Conservation (phyloP, 1,139 yeast genomes). For the Scheffersomyces segobiensis region DNA sequence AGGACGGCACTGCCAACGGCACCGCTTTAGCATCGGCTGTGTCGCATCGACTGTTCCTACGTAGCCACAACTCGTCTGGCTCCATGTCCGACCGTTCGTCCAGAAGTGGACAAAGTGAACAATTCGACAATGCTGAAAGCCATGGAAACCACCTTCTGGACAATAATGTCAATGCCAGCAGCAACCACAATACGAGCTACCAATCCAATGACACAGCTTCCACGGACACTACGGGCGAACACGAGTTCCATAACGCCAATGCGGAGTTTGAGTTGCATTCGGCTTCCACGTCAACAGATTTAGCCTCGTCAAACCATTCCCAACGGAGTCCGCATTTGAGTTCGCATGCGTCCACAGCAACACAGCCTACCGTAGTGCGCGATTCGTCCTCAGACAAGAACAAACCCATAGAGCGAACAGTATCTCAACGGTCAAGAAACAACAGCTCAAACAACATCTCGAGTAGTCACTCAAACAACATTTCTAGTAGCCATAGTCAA, state of each 20-base stretch:
- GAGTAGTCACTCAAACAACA: not conserved
- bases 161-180: not conserved
- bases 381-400: not conserved
- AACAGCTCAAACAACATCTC: not conserved
- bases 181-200: not conserved
- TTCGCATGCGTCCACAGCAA: not conserved
- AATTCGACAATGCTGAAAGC: not conserved
- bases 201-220: not conserved
- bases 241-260: not conserved
- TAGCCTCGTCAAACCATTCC: not conserved
- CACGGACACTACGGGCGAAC: not conserved
- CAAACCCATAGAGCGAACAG: not conserved
- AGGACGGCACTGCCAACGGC: constrained; percentile 4
- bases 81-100: constrained; percentile 3
- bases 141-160: not conserved
- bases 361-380: not conserved
- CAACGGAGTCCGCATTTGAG: not conserved
- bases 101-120: not conserved
- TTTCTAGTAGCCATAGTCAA: not conserved
- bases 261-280: constrained; percentile 1
- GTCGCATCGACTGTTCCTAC: constrained; percentile 9
- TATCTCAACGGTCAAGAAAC: not conserved
- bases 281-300: not conserved
- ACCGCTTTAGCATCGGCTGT: not conserved
- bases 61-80: constrained; percentile 7